Base-by-base conservation (phyloP, 2,329 filamentous ascomycete genomes). In the Pseudocercospora cruenta region DNA sequence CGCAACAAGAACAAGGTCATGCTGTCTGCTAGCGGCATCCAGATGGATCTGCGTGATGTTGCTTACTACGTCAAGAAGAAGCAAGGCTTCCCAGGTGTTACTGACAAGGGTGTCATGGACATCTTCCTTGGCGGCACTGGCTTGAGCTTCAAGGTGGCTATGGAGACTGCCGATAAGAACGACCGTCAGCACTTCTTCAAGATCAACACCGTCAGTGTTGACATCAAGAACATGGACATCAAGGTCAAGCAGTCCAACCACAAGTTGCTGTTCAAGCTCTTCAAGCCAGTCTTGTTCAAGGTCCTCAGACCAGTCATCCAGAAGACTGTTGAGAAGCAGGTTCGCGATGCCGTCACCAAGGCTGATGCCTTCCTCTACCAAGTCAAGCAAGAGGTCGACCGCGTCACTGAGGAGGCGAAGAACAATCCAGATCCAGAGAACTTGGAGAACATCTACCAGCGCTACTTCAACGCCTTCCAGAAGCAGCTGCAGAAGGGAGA, bases 1-100 rank as follows among this genome's bases (percentile, higher is more conserved):
- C 92, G 90, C 84, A 90, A 88, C 79, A 90, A 92, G 80, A 94
- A 97, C 80, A 90, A 90, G 79, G 84, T 94, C 71, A 93, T 95
- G 84, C 85, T 98, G 69, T 91, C 92, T 68, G 91, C 95, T 2
- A 91, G 92, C 24, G 94, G 95, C 61, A 86, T 99, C 47, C 95
- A 99, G 83, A 93, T 94, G 84, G 95, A 99, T 72, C 84, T 98
- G 28, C 75, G 80, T 72, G 93, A 97, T 76, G 92, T 99, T 69
- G 92, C 91, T 79, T 98, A 94, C 85, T 94, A 98, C 80, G 85
- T 99, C 81, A 95, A 95, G 83, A 92, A 90, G 82, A 98, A 99
- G 87, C 83, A 93, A 75, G 94, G 95, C 8, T 97, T 97, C 84
- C 94, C 94, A 2, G 86, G 89, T 14, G 84, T 98, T 78, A 93